A percentile compares a stretch with the other conserved stretches of the same genome.
Conservation (phyloP, 192 early-diverging fungal genomes). For the Coemansia interrupta region DNA sequence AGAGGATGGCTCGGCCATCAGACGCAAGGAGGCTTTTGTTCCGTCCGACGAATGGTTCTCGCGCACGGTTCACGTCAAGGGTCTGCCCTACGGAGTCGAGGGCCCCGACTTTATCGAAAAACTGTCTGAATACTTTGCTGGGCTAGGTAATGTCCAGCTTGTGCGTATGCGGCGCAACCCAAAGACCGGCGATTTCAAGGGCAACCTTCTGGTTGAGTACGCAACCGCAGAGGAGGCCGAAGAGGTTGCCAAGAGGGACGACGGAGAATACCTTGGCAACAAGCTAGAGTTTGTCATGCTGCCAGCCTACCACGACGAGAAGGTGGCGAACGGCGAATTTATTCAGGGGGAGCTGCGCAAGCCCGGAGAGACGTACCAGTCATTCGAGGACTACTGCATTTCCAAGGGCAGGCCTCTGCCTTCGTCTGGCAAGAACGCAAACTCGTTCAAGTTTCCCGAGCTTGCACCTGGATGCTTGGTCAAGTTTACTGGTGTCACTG, state of each 20-base stretch:
- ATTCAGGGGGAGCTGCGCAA: slow-evolving; percentile 49
- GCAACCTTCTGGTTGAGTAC: slow-evolving; percentile 45
- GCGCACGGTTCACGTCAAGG: slow-evolving; percentile 50
- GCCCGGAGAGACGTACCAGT: slow-evolving; percentile 35
- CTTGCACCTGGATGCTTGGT: slow-evolving; percentile 24
- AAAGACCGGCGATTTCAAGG: slow-evolving; percentile 49
- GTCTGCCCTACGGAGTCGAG: slow-evolving; percentile 40
- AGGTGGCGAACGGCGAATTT: slow-evolving; percentile 38
- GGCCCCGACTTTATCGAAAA: slow-evolving; percentile 19
- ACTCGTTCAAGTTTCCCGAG: slow-evolving; percentile 4
- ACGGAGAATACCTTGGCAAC: slow-evolving; percentile 20
- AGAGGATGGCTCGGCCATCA: slow-evolving; percentile 28
- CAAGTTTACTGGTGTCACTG: slow-evolving; percentile 27
- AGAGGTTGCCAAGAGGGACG: slow-evolving; percentile 15
- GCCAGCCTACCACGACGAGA: slow-evolving; percentile 48
- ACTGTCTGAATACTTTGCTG: slow-evolving; percentile 29
- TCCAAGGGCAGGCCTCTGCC: slow-evolving; percentile 30
- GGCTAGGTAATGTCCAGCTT: slow-evolving; percentile 20
- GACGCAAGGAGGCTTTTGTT: slow-evolving; percentile 31
- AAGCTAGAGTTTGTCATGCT: slow-evolving; percentile 31
- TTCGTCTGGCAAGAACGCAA: slow-evolving; percentile 5
- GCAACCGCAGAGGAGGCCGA: slow-evolving; percentile 33
- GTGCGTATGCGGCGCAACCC: slow-evolving; percentile 51
- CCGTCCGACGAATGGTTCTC: slow-evolving; percentile 38
- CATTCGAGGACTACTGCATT: slow-evolving; percentile 42